Percentiles rank a stretch among this genome's conserved stretches.
Conservation (phyloP, 257 asterid genomes). For the Cordia subcordata region DNA sequence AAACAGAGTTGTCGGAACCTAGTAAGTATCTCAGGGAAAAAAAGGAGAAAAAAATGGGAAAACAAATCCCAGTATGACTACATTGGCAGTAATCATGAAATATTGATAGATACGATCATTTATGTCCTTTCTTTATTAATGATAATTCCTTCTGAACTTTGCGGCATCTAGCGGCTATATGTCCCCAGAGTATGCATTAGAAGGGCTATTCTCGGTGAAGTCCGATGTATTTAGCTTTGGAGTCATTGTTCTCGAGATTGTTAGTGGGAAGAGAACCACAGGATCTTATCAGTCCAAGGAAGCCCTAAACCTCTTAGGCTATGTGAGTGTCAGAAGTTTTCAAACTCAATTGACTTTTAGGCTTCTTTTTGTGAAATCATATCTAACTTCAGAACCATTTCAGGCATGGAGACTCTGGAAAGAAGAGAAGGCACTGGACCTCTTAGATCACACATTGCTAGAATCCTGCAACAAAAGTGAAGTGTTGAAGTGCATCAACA, state of each 20-base stretch:
- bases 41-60: no score
- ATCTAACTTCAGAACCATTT: neutral
- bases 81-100: no score
- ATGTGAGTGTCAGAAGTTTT: neutral
- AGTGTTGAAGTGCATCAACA: conserved; percentile 20
- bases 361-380: neutral
- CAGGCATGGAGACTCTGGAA: conserved; percentile 38
- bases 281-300: neutral
- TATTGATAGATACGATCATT: no score
- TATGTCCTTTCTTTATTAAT: neutral
- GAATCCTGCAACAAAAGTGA: conserved; percentile 13
- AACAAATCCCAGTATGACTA: no score
- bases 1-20: conserved; percentile 2
- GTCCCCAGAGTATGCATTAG: conserved; percentile 3
- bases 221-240: conserved; percentile 5
- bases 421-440: conserved; percentile 12
- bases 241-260: neutral
- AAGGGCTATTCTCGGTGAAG: neutral
- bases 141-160: neutral
- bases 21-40: conserved; percentile 1
- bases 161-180: neutral
- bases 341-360: neutral
- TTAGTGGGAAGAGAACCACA: neutral
- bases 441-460: conserved; percentile 8
- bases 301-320: conserved; percentile 1